Evolutionary conservation across 345 rosid species (phyloP), one percentile per base, ranked within the genome.

Genomic region (Alliaria petiolata): DNA sequence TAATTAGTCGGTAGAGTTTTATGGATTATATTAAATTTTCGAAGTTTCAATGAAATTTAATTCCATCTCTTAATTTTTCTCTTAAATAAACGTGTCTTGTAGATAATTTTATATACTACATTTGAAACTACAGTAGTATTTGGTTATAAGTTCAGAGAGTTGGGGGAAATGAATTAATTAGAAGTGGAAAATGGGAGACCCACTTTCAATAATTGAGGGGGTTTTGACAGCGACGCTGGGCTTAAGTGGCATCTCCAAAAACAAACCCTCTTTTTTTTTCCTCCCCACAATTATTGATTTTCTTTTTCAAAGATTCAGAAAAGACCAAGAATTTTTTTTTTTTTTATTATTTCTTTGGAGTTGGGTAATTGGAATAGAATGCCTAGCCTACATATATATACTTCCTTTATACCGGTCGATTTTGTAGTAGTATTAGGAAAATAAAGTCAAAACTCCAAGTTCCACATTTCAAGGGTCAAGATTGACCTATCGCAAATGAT

Each of bases 191-290:
- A 56, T 70, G 46, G 8, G 65, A 62, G 73, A 71, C 73, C 69
- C 77, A 71, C 73, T 66, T 49, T 45, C 46, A 77, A 69, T 69
- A 55, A 69, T 76, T 62, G 79, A 69, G 70, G 49, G 19, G 33
- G 62, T 62, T 70, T 62, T 25, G 74, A 75, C 44, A 68, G 50
- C 64, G 79, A 75, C 79, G 43, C 64, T 61, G 7, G 36, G 74
- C 69, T 76, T 68, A 67, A 76, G 70, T 76, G 79, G 75, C 79
- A 69, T 68, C 79, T 76, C 70, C 79, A 62, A 61, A 67, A 60
- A 34, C 70, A 55, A 62, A 5, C 47, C 12, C 36, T 46, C 65
- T 67, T 62, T 76, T 62, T 15, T 59, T 74, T 47, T 9, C 67
- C 57, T 68, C 65, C 65, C 58, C 28, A 61, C 70, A 75, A 68